Evolutionary conservation across 179 eudicot species (phyloP), one percentile per base, ranked within the genome.

Genomic region (Camellia oleifera): DNA sequence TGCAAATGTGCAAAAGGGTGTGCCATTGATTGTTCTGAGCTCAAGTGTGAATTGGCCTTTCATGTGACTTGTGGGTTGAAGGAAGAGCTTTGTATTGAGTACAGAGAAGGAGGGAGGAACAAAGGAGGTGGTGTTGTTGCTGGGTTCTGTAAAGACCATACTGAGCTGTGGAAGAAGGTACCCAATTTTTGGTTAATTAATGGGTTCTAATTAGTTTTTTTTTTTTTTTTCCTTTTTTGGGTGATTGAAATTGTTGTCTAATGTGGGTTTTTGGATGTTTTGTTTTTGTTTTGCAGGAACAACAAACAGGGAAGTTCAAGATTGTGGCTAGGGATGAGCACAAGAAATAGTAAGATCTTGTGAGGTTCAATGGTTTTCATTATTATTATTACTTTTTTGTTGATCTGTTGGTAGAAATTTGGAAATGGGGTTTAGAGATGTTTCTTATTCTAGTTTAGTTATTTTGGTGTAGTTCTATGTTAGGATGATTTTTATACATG

Each of bases 11-110:
- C 13, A 53, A 83, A 73, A 20, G 99, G 99, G 58, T 96, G 99
- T 83, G 96, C 82, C 0, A 74, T 96, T 40, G 96, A 94, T 78
- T 96, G 99, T 70, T 92, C 98, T 10, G 99, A 96, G 81, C 88
- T 84, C 0, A 90, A 87, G 48, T 96, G 99, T 71, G 58, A 70
- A 4, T 77, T 92, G 83, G 83, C 85, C 0, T 96, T 96, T 72
- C 99, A 96, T 81, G 98, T 94, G 2, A 89, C 81, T 7, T 96
- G 99, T 88, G 99, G 99, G 14, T 83, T 96, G 88, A 87, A 85
- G 44, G 82, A 92, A 48, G 98, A 88, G 76, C 87, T 96, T 0
- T 90, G 93, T 81, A 87, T 96, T 84, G 98, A 96, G 87, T 95
- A 91, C 20, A 85, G 77, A 60, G 88, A 92, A 79, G 88, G 94